These are phyloP conservation scores for Babjeviella inositovora DNA, from an alignment of 805 yeast genomes.

Conservation along the genomic window DNA sequence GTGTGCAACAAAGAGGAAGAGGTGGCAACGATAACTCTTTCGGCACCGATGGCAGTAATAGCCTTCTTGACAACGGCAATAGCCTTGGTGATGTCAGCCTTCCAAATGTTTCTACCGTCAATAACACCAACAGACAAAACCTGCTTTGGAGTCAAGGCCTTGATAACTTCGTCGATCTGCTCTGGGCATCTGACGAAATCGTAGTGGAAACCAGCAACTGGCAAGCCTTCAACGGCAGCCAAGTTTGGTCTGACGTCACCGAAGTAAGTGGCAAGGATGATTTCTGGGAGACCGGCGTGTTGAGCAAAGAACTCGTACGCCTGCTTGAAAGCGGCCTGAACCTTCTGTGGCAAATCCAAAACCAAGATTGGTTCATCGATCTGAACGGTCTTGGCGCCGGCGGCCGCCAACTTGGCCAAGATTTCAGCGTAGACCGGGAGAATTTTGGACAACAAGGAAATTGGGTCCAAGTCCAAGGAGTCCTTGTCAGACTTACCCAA, in stretches of 20 bases:
- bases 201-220: constrained; percentile 91
- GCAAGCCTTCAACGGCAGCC: constrained; percentile 73
- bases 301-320: constrained; percentile 69
- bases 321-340: constrained; percentile 74
- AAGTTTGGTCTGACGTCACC: constrained; percentile 98
- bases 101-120: constrained; percentile 99
- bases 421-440: constrained; percentile 89
- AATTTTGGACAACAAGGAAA: constrained; percentile 74
- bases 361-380: constrained; percentile 96
- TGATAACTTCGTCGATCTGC: constrained; percentile 75
- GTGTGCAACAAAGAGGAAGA: constrained; percentile 97
- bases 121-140: constrained; percentile 90
- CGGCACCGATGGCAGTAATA: constrained; percentile 69
- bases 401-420: constrained; percentile 72
- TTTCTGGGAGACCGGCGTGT: constrained; percentile 55
- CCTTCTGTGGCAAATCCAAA: constrained; percentile 75
- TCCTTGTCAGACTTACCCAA: constrained; percentile 99
- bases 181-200: constrained; percentile 94
- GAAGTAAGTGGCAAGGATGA: constrained; percentile 82
- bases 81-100: constrained; percentile 86
- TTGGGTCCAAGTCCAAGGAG: constrained; percentile 88
- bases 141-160: constrained; percentile 54
- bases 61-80: constrained; percentile 71
- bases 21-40: constrained; percentile 80
- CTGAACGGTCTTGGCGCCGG: constrained; percentile 93